These are phyloP conservation scores for Russula vinacea DNA, from an alignment of 768 basidiomycete genomes.

Conservation along the genomic window DNA sequence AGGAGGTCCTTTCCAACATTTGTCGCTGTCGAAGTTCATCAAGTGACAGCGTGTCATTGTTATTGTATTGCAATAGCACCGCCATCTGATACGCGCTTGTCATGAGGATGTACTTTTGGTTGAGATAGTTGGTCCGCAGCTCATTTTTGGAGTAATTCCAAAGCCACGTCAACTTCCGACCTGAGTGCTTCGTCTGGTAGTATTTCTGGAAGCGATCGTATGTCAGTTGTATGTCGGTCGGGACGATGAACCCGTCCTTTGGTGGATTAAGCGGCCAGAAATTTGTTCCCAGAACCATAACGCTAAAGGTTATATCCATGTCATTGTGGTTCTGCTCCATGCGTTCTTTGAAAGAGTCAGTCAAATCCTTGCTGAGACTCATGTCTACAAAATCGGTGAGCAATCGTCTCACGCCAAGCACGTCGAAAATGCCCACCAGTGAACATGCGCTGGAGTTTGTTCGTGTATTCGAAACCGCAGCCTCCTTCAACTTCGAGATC, in stretches of 20 bases:
- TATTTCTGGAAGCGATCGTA: slow-evolving; percentile 91
- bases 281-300: slow-evolving; percentile 93
- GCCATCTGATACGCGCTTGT: slow-evolving; percentile 94
- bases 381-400: slow-evolving; percentile 57
- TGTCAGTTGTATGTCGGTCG: slow-evolving; percentile 78
- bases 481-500: slow-evolving; percentile 96
- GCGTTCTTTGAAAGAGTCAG: slow-evolving; percentile 90
- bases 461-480: slow-evolving; percentile 97
- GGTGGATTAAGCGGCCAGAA: slow-evolving; percentile 93
- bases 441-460: slow-evolving; percentile 96
- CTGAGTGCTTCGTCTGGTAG: slow-evolving; percentile 91
- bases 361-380: slow-evolving; percentile 91
- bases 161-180: slow-evolving; percentile 94
- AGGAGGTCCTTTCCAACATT: slow-evolving; percentile 77
- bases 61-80: slow-evolving; percentile 92
- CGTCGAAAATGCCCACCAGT: slow-evolving; percentile 56
- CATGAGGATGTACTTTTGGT: slow-evolving; percentile 95
- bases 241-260: slow-evolving; percentile 82
- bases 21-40: slow-evolving; percentile 80
- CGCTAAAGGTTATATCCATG: slow-evolving; percentile 84
- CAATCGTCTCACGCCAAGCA: background rate
- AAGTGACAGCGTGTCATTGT: slow-evolving; percentile 78
- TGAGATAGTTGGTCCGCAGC: slow-evolving; percentile 86
- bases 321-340: slow-evolving; percentile 86
- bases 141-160: slow-evolving; percentile 99